phyloP scores from a whole-genome alignment of 495 filamentous ascomycete genomes.

The Aspergillus haitiensis region DNA sequence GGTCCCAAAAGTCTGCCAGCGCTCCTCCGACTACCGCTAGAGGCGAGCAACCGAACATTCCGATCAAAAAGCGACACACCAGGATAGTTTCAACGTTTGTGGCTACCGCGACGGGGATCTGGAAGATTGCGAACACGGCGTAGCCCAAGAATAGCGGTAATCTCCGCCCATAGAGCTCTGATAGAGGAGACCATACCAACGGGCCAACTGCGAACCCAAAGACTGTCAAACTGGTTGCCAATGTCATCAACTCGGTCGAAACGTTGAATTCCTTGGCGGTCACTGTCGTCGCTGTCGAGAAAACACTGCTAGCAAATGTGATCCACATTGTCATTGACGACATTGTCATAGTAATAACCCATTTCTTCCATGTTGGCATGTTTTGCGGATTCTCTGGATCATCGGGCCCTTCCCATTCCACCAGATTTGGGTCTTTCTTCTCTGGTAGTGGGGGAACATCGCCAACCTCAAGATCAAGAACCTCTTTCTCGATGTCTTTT shows the following conservation, averaged over 20 bases:
- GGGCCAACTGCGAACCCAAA: slow-evolving; percentile 57
- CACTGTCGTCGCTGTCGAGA: slow-evolving; percentile 53
- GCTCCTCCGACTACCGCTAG: slow-evolving; percentile 61
- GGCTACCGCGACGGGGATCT: slow-evolving; percentile 61
- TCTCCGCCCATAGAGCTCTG: slow-evolving; percentile 59
- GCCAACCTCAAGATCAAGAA: slow-evolving; percentile 10
- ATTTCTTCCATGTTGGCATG: slow-evolving; percentile 62
- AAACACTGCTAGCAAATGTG: slow-evolving; percentile 60
- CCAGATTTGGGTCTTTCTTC: slow-evolving; percentile 41
- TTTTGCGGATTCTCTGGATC: slow-evolving; percentile 76
- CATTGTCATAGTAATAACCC: slow-evolving; percentile 65
- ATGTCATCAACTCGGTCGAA: slow-evolving; percentile 53
- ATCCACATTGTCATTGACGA: slow-evolving; percentile 58
- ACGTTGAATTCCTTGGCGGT: slow-evolving; percentile 53
- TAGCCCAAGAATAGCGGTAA: slow-evolving; percentile 58
- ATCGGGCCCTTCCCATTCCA: slow-evolving; percentile 49
- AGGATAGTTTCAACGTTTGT: slow-evolving; percentile 60
- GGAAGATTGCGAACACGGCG: slow-evolving; percentile 58
- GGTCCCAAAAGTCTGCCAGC: slow-evolving; percentile 61
- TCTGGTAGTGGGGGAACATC: slow-evolving; percentile 10
- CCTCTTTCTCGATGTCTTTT: slow-evolving; percentile 16
- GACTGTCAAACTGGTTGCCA: slow-evolving; percentile 58
- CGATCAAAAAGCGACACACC: slow-evolving; percentile 60
- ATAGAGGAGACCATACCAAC: slow-evolving; percentile 55
- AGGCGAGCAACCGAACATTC: slow-evolving; percentile 63